Evolutionary conservation across 1,139 yeast genomes (phyloP).

Genomic region (Suhomyces yuchorum): DNA sequence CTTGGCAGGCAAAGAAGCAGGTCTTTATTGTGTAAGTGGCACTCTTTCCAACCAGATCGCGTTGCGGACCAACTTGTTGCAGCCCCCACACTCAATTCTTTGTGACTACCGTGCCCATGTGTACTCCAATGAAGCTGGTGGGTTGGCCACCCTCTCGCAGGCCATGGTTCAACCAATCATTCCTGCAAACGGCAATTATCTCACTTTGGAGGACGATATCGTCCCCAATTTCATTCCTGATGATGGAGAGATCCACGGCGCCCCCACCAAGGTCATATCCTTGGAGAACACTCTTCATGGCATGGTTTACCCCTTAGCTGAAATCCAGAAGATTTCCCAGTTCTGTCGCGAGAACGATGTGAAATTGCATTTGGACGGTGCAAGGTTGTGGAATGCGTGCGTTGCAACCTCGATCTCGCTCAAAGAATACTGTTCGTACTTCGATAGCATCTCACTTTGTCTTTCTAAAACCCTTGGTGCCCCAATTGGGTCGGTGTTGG

Average conservation of each 20-base stretch:
- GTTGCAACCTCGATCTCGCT: constrained; percentile 72
- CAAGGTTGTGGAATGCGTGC: constrained; percentile 91
- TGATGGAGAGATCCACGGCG: constrained; percentile 83
- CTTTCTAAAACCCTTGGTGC: constrained; percentile 92
- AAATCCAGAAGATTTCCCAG: constrained; percentile 67
- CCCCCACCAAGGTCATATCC: constrained; percentile 84
- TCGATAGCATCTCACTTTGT: constrained; percentile 89
- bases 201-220: constrained; percentile 77
- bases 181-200: constrained; percentile 71
- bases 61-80: constrained; percentile 70
- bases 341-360: constrained; percentile 70
- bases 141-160: constrained; percentile 83
- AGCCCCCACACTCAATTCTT: constrained; percentile 83
- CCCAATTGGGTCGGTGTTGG: constrained; percentile 89
- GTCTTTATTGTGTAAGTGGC: constrained; percentile 83
- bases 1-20: constrained; percentile 82
- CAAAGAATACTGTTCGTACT: constrained; percentile 70
- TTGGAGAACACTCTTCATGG: constrained; percentile 91
- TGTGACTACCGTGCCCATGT: constrained; percentile 90
- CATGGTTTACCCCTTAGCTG: constrained; percentile 77
- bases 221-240: constrained; percentile 65
- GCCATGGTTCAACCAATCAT: constrained; percentile 88
- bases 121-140: constrained; percentile 85
- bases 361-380: constrained; percentile 87
- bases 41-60: constrained; percentile 91